phyloP scores from a whole-genome alignment of 2,329 filamentous ascomycete species.

The Neocatenulostroma microsporum region DNA sequence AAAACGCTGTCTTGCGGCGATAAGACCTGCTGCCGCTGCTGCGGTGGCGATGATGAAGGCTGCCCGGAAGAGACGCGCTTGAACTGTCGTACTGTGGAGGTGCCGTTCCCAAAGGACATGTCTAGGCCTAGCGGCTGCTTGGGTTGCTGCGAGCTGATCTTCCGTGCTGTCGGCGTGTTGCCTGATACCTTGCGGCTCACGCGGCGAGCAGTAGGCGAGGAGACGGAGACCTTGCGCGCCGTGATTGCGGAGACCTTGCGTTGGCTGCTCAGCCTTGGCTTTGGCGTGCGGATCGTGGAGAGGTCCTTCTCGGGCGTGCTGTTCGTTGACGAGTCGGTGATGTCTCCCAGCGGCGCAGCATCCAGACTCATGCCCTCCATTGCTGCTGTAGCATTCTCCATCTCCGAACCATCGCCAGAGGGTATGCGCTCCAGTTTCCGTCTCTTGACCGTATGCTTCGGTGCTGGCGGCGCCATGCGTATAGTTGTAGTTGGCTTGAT shows the following conservation, averaged over 20 bases:
- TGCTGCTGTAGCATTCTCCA: constrained; percentile 32
- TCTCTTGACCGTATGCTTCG: constrained; percentile 45
- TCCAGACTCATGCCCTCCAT: constrained; percentile 38
- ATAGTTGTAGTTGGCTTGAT: constrained; percentile 60
- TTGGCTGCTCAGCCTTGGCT: constrained; percentile 23
- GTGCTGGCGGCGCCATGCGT: constrained; percentile 42
- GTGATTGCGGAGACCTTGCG: constrained; percentile 35
- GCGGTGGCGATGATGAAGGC: constrained; percentile 16
- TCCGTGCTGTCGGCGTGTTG: constrained; percentile 37
- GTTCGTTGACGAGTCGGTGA: constrained; percentile 17
- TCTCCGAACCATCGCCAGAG: constrained; percentile 30
- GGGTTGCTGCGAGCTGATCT: constrained; percentile 32
- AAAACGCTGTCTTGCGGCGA: constrained; percentile 26
- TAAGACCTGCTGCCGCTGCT: constrained; percentile 9
- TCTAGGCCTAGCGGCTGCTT: constrained; percentile 81
- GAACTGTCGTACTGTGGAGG: constrained; percentile 86
- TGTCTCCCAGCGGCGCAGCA: constrained; percentile 34
- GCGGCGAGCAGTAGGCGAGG: constrained; percentile 28
- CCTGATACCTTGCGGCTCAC: constrained; percentile 27
- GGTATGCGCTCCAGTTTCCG: constrained; percentile 42
- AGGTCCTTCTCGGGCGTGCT: constrained; percentile 19
- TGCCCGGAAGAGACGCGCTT: constrained; percentile 61
- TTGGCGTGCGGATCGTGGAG: constrained; percentile 33
- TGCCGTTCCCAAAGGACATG: constrained; percentile 87
- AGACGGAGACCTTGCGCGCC: constrained; percentile 26